Base-by-base conservation (phyloP, 163 green algal species). In the Scenedesmus sp. region DNA sequence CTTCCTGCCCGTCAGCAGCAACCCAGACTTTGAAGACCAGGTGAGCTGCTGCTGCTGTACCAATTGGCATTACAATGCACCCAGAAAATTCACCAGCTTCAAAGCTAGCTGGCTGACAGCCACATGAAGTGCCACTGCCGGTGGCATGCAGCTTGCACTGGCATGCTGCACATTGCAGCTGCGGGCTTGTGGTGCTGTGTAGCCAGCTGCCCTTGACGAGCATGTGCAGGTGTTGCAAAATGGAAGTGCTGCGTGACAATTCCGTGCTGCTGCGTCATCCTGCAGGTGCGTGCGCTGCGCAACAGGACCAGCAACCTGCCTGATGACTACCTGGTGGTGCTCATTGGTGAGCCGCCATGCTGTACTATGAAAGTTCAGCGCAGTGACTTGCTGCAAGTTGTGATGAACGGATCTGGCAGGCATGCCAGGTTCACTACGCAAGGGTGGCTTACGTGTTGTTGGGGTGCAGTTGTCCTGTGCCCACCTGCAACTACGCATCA, bases 301-400 rank as follows among this genome's bases (percentile, higher is more conserved):
- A 93, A 98, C 92, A 94, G 98, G 68, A 93, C 96, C 46, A 86
- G 89, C 51, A 90, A 94, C 85, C 92, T 99, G 80, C 97, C 98
- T 0, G 97, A 99, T 76, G 98, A 99, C 89, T 99, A 99, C 93
- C 94, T 99, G 87, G 97, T 99, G 40, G 96, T 97, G 18, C 95
- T 99, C 51, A 95, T 98, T 13, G 97, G 95, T 44, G 90, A 94
- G 90, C 44, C 6, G n/a, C 65, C 33, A 65, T 76, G 65, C 30
- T 40, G 24, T 22, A 33, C 20, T 4, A 70, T 7, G 1, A 70
- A n/a, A n/a, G n/a, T n/a, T 56, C 49, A 56, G 12, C 15, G 49
- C 49, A 20, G 12, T 56, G 49, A 13, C 49, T 56, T 56, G 49
- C 49, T 56, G 12, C 12, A 13, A 20, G 15, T 12, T 56, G 49